phyloP scores from a whole-genome alignment of 148 eudicot species.

The Cornus controversa region DNA sequence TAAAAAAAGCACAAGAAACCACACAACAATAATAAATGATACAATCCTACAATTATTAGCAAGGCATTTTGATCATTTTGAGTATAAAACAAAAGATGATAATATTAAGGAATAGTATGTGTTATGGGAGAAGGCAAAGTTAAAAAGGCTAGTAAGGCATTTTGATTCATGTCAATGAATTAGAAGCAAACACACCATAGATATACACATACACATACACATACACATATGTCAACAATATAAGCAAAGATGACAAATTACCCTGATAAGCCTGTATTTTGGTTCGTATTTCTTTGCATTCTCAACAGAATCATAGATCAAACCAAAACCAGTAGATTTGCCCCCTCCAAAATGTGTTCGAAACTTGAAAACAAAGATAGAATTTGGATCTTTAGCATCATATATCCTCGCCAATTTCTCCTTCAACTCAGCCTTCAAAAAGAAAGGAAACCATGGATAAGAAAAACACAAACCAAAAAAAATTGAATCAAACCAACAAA shows the following conservation, averaged over 20 bases:
- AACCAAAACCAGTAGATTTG: constrained; percentile 84
- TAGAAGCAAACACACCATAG: background rate
- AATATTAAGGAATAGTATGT: too few relatives aligned
- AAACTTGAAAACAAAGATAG: constrained; percentile 83
- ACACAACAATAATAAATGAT: too few relatives aligned
- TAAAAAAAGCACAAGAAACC: too few relatives aligned
- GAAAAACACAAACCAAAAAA: background rate
- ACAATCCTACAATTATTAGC: too few relatives aligned
- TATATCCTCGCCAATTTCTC: constrained; percentile 74
- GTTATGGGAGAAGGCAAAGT: too few relatives aligned
- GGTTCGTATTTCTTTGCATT: constrained; percentile 87
- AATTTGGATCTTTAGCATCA: constrained; percentile 58
- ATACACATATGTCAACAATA: background rate
- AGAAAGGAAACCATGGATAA: background rate
- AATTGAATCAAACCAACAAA: background rate
- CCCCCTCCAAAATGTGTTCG: constrained; percentile 92
- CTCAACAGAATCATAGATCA: constrained; percentile 78
- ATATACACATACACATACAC: background rate
- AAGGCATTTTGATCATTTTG: too few relatives aligned
- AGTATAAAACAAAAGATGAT: too few relatives aligned
- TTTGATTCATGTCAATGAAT: background rate
- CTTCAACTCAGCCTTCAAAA: constrained; percentile 66
- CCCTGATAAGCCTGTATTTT: constrained; percentile 89
- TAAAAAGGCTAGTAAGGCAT: background rate
- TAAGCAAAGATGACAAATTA: constrained; percentile 23